Evolutionary conservation across 352 stramenopile genomes (phyloP).

Genomic region (Saprolegnia parasitica): DNA sequence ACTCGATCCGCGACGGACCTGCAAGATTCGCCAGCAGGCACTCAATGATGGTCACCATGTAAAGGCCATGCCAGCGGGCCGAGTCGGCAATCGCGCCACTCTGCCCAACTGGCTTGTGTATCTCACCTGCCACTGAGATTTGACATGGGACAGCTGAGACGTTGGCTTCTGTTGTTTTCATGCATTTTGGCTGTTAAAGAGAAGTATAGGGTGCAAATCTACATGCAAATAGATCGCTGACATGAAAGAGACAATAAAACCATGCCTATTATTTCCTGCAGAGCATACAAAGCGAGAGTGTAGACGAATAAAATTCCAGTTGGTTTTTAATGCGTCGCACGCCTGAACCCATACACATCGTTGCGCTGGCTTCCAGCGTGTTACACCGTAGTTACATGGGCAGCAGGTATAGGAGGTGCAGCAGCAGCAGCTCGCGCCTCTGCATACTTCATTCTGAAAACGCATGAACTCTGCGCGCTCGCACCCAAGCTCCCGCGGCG

Average conservation of each 20-base stretch:
- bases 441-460: background rate
- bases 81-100: background rate
- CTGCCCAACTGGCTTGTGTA: background rate
- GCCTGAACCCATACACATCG: background rate
- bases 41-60: background rate
- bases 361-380: background rate
- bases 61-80: background rate
- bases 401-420: slow-evolving; percentile 2
- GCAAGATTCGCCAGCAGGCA: background rate
- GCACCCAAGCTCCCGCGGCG: background rate
- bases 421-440: background rate
- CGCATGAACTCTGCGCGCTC: background rate
- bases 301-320: background rate
- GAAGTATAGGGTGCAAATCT: background rate
- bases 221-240: background rate
- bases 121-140: background rate
- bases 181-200: background rate
- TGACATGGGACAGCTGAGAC: background rate
- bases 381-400: background rate
- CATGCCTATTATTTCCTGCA: background rate
- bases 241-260: background rate
- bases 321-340: background rate
- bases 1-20: background rate
- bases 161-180: background rate
- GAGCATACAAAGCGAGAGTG: background rate